These are phyloP conservation scores for Microdochium bolleyi DNA, from an alignment of 2,329 filamentous ascomycete genomes.

Conservation along the genomic window DNA sequence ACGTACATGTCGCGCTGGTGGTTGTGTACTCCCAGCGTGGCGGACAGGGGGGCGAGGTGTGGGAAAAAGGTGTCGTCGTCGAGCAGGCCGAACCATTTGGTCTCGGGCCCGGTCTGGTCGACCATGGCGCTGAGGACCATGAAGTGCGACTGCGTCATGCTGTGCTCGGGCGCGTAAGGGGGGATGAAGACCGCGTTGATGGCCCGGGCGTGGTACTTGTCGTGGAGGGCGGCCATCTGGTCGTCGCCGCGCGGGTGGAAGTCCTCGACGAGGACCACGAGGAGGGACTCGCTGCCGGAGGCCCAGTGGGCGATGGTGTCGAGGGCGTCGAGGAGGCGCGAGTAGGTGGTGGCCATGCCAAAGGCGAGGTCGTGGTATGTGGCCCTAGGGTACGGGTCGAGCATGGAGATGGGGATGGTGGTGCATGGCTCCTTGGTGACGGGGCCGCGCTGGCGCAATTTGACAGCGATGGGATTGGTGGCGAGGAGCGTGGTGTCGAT, in stretches of 20 bases:
- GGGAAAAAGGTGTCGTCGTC: constrained; percentile 60
- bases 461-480: too few relatives aligned
- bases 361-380: constrained; percentile 46
- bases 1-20: constrained; percentile 40
- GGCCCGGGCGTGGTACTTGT: too few relatives aligned
- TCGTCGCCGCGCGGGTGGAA: too few relatives aligned
- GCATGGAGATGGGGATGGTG: constrained; percentile 35
- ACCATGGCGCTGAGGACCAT: constrained; percentile 43
- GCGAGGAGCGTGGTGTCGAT: too few relatives aligned
- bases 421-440: too few relatives aligned
- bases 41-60: constrained; percentile 39
- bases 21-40: constrained; percentile 39
- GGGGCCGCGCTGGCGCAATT: too few relatives aligned
- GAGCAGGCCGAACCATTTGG: constrained; percentile 47
- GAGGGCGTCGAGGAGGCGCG: constrained; percentile 40
- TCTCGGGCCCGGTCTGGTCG: constrained; percentile 30
- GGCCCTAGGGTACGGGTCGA: constrained; percentile 29
- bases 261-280: constrained; percentile 44
- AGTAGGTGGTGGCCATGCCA: constrained; percentile 45
- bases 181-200: constrained; percentile 24
- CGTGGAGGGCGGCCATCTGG: too few relatives aligned
- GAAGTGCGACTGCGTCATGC: constrained; percentile 49
- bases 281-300: constrained; percentile 36
- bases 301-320: constrained; percentile 49
- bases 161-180: constrained; percentile 23